A percentile compares a stretch with the other conserved stretches of the same genome.
phyloP scores from a whole-genome alignment of 371 early-diverging fungal species.

The Smittium culicis region DNA sequence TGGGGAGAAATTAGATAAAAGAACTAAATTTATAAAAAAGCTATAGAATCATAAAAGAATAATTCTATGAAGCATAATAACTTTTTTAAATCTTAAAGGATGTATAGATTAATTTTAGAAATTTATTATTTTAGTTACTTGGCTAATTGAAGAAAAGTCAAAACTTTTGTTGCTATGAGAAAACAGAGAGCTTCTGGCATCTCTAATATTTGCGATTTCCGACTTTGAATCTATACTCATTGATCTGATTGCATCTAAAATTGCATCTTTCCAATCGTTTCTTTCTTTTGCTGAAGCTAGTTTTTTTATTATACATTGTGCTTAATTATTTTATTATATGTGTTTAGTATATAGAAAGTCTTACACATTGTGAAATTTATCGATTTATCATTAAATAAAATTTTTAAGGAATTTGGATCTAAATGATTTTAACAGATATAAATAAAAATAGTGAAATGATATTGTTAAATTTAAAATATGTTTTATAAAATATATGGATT shows the following conservation, averaged over 20 bases:
- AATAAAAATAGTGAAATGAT: too few relatives aligned
- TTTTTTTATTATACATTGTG: neutral
- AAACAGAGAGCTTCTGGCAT: neutral
- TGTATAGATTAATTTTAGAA: too few relatives aligned
- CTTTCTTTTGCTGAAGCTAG: slow-evolving; percentile 1
- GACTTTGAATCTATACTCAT: neutral
- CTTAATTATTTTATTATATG: neutral
- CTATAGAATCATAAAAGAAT: too few relatives aligned
- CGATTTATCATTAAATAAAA: neutral
- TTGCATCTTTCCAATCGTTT: slow-evolving; percentile 3
- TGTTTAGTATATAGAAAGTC: neutral
- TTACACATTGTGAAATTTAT: neutral
- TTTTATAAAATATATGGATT: too few relatives aligned
- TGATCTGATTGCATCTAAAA: neutral
- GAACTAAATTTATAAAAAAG: too few relatives aligned
- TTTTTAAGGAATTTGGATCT: neutral
- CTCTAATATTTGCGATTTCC: neutral
- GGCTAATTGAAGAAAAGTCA: neutral
- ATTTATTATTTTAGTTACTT: too few relatives aligned
- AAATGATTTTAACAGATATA: too few relatives aligned
- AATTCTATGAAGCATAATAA: too few relatives aligned
- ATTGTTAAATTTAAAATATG: too few relatives aligned
- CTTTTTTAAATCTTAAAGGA: too few relatives aligned
- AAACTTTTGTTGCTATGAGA: neutral
- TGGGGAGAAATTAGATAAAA: too few relatives aligned